Percentiles rank a stretch among this genome's conserved stretches.
phyloP scores from a whole-genome alignment of 257 asterid species.

The Knoxia roxburghii region DNA sequence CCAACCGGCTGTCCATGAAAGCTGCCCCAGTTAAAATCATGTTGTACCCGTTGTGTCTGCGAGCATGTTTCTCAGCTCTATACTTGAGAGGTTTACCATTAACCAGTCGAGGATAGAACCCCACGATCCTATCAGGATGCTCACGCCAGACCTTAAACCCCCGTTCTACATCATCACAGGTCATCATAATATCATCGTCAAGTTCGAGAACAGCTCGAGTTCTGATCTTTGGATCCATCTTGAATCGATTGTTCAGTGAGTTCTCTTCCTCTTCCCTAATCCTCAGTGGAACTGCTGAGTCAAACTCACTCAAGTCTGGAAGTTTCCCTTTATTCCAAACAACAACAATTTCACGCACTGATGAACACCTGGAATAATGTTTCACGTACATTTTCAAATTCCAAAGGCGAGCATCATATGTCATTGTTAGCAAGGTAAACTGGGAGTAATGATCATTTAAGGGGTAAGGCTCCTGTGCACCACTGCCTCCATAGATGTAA shows the following conservation, averaged over 20 bases:
- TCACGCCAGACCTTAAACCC: slow-evolving; percentile 90
- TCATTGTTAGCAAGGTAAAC: slow-evolving; percentile 85
- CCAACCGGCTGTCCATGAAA: slow-evolving; percentile 46
- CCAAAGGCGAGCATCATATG: slow-evolving; percentile 95
- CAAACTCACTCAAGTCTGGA: slow-evolving; percentile 52
- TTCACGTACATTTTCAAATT: slow-evolving; percentile 73
- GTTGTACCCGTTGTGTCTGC: slow-evolving; percentile 67
- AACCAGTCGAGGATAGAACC: slow-evolving; percentile 81
- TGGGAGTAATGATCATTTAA: slow-evolving; percentile 68
- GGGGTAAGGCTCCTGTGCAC: slow-evolving; percentile 80
- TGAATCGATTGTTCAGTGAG: slow-evolving; percentile 87
- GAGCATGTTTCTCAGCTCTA: slow-evolving; percentile 71
- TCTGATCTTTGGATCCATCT: slow-evolving; percentile 54
- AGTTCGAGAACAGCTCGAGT: slow-evolving; percentile 90
- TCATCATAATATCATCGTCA: slow-evolving; percentile 95
- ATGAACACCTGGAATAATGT: slow-evolving; percentile 90
- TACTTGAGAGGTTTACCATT: slow-evolving; percentile 47
- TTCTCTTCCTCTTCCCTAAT: slow-evolving; percentile 64
- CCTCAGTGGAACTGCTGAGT: slow-evolving; percentile 84
- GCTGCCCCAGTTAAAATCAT: slow-evolving; percentile 96
- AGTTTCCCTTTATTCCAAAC: slow-evolving; percentile 93
- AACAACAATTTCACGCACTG: slow-evolving; percentile 93
- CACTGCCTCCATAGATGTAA: slow-evolving; percentile 71
- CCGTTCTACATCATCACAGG: slow-evolving; percentile 83
- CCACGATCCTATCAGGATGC: slow-evolving; percentile 69